A percentile compares a stretch with the other conserved stretches of the same genome.
These are phyloP conservation scores for Rhodotorula mucilaginosa DNA, from an alignment of 1,284 basidiomycete species.

Conservation along the genomic window DNA sequence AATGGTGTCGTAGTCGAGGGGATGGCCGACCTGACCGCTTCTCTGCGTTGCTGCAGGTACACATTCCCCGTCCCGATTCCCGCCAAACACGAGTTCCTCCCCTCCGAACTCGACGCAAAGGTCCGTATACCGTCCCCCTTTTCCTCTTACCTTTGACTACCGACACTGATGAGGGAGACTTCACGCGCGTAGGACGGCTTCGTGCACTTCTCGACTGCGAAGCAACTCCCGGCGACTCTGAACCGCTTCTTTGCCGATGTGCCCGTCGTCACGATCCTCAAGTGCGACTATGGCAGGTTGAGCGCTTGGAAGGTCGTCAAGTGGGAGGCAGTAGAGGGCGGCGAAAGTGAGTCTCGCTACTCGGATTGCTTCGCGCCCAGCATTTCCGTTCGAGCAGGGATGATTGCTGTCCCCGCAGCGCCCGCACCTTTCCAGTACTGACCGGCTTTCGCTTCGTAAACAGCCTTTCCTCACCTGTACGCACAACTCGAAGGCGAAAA, in stretches of 20 bases:
- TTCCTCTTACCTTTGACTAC: not conserved
- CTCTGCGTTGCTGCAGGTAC: conserved; percentile 3
- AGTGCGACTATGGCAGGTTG: conserved; percentile 52
- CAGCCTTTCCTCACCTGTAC: conserved; percentile 61
- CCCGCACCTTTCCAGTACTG: not conserved
- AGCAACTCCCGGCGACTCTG: conserved; percentile 59
- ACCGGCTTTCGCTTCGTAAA: not conserved
- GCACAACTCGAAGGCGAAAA: conserved; percentile 54
- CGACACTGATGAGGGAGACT: not conserved
- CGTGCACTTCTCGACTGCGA: conserved; percentile 62
- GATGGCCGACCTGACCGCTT: too few species aligned
- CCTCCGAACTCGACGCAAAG: conserved; percentile 31
- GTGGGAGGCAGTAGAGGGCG: conserved; percentile 54
- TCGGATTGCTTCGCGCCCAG: too few species aligned
- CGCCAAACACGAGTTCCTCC: conserved; percentile 26
- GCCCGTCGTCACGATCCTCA: conserved; percentile 55
- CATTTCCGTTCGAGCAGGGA: too few species aligned
- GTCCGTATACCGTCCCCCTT: not conserved
- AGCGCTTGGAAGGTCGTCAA: conserved; percentile 49
- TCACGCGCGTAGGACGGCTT: conserved; percentile 51
- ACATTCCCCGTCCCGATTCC: conserved; percentile 37
- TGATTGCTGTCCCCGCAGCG: too few species aligned
- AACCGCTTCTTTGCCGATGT: conserved; percentile 57
- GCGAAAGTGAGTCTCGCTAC: conserved; percentile 1
- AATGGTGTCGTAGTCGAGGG: too few species aligned